Evolutionary conservation across 352 stramenopile species (phyloP).

Genomic region (Phytophthora macrochlamydospora): DNA sequence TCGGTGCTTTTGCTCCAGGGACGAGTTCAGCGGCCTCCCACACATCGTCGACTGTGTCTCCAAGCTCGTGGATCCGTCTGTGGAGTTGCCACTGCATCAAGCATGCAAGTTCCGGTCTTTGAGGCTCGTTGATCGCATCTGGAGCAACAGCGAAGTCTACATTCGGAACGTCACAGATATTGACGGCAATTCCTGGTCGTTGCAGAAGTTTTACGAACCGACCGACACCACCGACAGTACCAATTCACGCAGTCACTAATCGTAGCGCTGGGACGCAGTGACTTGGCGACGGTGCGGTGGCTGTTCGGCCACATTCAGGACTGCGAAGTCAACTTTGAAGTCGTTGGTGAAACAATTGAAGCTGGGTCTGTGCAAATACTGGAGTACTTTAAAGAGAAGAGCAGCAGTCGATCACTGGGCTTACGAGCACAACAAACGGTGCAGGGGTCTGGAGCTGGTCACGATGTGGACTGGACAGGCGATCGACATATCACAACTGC

Average conservation of each 20-base stretch:
- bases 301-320: constrained; percentile 3
- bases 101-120: constrained; percentile 1
- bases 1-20: neutral
- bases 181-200: neutral
- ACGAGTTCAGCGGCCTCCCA: neutral
- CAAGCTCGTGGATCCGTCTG: neutral
- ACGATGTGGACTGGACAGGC: constrained; percentile 8
- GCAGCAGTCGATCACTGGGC: neutral
- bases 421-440: neutral
- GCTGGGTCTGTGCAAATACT: constrained; percentile 16
- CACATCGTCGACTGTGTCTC: neutral
- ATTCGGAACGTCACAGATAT: neutral
- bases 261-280: neutral
- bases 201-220: neutral
- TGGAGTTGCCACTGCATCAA: neutral
- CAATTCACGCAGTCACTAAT: neutral
- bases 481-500: constrained; percentile 4
- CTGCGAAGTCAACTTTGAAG: neutral
- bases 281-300: constrained; percentile 8
- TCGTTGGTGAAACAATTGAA: constrained; percentile 1
- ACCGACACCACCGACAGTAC: constrained; percentile 8
- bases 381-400: constrained; percentile 13
- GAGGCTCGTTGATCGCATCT: constrained; percentile 9
- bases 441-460: neutral
- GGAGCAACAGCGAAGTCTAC: constrained; percentile 3